Base-by-base conservation (phyloP, 306 rosid genomes). In the Casuarina glauca region DNA sequence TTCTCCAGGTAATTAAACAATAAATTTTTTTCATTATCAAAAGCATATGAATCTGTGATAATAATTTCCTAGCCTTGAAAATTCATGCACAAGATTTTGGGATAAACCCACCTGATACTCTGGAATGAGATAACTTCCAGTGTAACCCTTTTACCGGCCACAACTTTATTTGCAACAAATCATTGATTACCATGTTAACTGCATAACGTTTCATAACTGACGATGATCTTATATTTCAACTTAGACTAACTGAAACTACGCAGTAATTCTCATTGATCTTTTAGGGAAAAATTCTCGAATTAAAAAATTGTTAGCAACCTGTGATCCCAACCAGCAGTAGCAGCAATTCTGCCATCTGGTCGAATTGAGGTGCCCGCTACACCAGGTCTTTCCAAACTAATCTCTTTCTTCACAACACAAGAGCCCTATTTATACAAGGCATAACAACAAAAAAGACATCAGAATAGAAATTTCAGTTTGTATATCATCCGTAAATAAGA, bases 281-380 rank as follows among this genome's bases (percentile, higher is more conserved):
- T 46, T 41, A 9, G 61, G 13, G 43, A 68, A 69, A 10, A 46
- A 48, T 36, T 17, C 15, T 32, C 4, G 26, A 53, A 42, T 36
- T 32, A 45, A 73, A 50, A 75, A 11, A 19, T 55, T 4, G 61
- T 74, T 75, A 72, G 78, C 57, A 70, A 94, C 98, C 97, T 92
- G 87, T 92, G 97, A 80, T 95, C 98, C 98, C 98, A 95, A 74
- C 97, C 98, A 74, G 98, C 95, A 57, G 97, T 91, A 36, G 97
- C 96, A 69, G 85, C 96, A 80, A 85, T 88, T 89, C 88, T 91
- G 43, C 87, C 88, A 75, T 95, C 97, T 2, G 90, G 88, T 61
- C 97, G 89, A 84, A 93, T 93, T 20, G 92, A 91, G 81, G 87
- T 84, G 79, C 93, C 83, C n/a, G 97, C 83, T 72, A 95, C 86